Evolutionary conservation across 305 asterid species (phyloP), one percentile per base, ranked within the genome.

Genomic region (Solanum hybrid): DNA sequence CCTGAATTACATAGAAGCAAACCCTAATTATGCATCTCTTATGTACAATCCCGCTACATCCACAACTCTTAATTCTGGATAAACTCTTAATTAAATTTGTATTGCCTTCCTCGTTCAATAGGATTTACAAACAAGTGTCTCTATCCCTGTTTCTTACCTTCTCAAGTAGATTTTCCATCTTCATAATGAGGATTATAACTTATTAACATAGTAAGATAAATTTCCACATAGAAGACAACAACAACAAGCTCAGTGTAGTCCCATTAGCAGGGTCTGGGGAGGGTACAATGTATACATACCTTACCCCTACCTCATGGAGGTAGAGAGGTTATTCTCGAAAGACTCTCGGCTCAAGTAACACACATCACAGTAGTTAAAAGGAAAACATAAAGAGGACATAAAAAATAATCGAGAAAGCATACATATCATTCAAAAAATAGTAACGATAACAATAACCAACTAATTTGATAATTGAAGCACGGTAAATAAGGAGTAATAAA

Each of bases 81-180:
- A 11, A 79, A 79, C 66, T 79, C 42, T 31, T 80, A 2, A 40
- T 40, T 84, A 71, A 29, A 29, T 84, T 45, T 45, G 32, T 17
- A 84, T 84, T 51, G 29, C 26, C 26, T 9, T 84, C 73, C 87
- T 84, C 32, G 87, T 17, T 29, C 87, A 84, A 45, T 84, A 45
- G 87, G 87, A 45, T 45, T 42, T 84, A 35, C 87, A 84, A 84
- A 84, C 73, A 84, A 45, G 40, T 84, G 37, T 84, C 87, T 51
- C 27, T 10, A 45, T 84, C 73, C 87, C 29, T 17, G 36, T 51
- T 84, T 84, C 87, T 51, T 84, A 31, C 87, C 73, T 51, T 45
- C 38, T 45, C 87, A 84, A 45, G 87, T 84, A 40, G 86, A 45
- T 26, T 29, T 14, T 17, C 73, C 73, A 51, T 19, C 10, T 29